Evolutionary conservation across 2,329 filamentous ascomycete genomes (phyloP).

Genomic region (Amauroascus niger): DNA sequence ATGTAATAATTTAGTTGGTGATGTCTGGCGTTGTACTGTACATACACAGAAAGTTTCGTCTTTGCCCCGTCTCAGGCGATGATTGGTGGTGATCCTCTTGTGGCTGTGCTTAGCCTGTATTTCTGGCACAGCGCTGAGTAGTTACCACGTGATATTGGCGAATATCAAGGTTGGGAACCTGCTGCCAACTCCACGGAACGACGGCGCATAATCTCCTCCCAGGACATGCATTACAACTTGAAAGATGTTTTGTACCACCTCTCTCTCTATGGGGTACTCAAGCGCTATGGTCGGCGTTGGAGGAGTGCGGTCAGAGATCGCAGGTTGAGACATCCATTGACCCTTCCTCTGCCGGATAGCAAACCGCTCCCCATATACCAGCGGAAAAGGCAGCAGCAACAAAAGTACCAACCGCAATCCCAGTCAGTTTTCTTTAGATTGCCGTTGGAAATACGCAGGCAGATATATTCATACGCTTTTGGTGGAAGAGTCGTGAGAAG

Average conservation of each 20-base stretch:
- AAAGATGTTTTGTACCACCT: slow-evolving; percentile 7
- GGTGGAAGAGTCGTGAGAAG: slow-evolving; percentile 1
- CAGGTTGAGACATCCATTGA: slow-evolving; percentile 7
- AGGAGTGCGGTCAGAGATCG: neutral
- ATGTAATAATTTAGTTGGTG: no score
- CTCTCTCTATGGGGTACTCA: slow-evolving; percentile 8
- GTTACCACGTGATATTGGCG: neutral
- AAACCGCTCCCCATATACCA: neutral
- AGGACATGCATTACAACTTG: slow-evolving; percentile 5
- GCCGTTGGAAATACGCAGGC: slow-evolving; percentile 8
- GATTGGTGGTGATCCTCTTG: no score
- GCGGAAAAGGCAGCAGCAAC: slow-evolving; percentile 4
- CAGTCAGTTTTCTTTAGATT: slow-evolving; percentile 11
- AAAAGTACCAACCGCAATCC: slow-evolving; percentile 2
- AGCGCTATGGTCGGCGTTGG: slow-evolving; percentile 1
- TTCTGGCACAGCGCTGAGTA: no score
- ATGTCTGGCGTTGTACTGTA: no score
- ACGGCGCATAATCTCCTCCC: neutral
- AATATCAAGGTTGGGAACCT: neutral
- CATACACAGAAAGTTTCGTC: no score
- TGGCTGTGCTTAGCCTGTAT: neutral
- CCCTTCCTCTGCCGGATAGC: slow-evolving; percentile 6
- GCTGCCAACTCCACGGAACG: neutral
- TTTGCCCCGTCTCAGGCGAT: no score
- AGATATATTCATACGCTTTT: slow-evolving; percentile 8